Evolutionary conservation across 1,284 basidiomycete genomes (phyloP).

Genomic region (Sanghuangporus sanghuang): DNA sequence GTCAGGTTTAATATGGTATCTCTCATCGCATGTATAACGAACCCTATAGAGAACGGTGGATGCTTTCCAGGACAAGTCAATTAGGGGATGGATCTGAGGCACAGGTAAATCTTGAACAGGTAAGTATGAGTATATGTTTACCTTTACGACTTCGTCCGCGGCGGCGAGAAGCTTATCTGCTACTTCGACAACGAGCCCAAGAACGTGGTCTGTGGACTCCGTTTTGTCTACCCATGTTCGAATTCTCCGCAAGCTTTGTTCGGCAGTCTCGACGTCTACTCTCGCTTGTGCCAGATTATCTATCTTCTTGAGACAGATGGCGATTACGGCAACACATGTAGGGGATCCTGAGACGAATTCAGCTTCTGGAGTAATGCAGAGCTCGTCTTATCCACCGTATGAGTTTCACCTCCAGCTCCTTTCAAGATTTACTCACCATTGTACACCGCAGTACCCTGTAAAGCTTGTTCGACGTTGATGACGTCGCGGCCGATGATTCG

Average conservation of each 20-base stretch:
- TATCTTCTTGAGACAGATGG: not conserved
- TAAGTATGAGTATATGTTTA: not conserved
- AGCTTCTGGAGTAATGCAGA: no score
- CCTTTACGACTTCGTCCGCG: not conserved
- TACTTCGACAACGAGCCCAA: not conserved
- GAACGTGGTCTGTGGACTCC: not conserved
- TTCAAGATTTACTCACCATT: not conserved
- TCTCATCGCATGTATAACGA: not conserved
- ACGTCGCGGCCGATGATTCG: not conserved
- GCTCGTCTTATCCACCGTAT: not conserved
- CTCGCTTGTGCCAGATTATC: not conserved
- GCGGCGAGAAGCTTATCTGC: not conserved
- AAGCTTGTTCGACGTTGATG: not conserved
- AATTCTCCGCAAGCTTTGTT: not conserved
- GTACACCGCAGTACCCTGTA: not conserved
- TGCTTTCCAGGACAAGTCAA: not conserved
- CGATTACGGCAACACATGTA: not conserved
- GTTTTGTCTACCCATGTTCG: not conserved
- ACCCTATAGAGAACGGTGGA: not conserved
- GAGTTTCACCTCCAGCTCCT: not conserved
- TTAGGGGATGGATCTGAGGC: not conserved
- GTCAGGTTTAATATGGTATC: not conserved
- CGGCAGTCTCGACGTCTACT: not conserved
- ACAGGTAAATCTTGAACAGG: not conserved
- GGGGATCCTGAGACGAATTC: not conserved